Evolutionary conservation across 2,329 filamentous ascomycete genomes (phyloP), one percentile per base, ranked within the genome.

Genomic region (Claviceps sorghi): DNA sequence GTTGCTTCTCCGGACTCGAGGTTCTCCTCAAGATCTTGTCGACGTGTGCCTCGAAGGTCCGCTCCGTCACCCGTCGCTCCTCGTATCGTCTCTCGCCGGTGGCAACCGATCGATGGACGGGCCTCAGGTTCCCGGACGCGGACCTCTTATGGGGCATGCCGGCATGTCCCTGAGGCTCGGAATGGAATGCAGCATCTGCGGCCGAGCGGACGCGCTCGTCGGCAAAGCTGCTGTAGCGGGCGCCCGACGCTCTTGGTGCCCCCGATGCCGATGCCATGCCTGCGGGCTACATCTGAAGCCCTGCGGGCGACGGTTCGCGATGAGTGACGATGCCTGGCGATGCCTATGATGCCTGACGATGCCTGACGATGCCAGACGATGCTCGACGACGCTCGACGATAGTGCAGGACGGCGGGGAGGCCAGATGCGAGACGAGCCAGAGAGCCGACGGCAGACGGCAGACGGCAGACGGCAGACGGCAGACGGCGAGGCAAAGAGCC

Each of bases 1-100:
- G 73, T 4, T 79, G 73, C 56, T 72, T 72, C 47, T 76, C 76
- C 1, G 82, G 76, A 59, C 83, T 86, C 61, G 73, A 76, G 8
- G 74, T 74, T 53, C 80, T 75, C 53, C 76, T 72, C 38, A 79
- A 74, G 52, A 82, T 63, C 52, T 79, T 80, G 61, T 88, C 84
- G 53, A 78, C 71, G 22, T 79, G 82, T 46, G 80, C 79, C 54
- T 82, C 73, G 52, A 65, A 79, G 62, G 60, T 73, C 62, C 61
- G 73, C 65, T 83, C 80, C 8, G 75, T 80, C 34, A 68, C 60
- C 61, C 77, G 71, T 56, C 78, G 68, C 62, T 79, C 75, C 56
- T 79, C 76, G 53, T 69, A 65, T n/a, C 65, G 62, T 19, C 68
- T 59, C 53, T 71, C 68, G 19, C 67, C 71, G 34, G 71, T 64